A percentile compares a stretch with the other conserved stretches of the same genome.
Evolutionary conservation across 208 protist species (phyloP).

Genomic region (Trypanosoma cruzi): DNA sequence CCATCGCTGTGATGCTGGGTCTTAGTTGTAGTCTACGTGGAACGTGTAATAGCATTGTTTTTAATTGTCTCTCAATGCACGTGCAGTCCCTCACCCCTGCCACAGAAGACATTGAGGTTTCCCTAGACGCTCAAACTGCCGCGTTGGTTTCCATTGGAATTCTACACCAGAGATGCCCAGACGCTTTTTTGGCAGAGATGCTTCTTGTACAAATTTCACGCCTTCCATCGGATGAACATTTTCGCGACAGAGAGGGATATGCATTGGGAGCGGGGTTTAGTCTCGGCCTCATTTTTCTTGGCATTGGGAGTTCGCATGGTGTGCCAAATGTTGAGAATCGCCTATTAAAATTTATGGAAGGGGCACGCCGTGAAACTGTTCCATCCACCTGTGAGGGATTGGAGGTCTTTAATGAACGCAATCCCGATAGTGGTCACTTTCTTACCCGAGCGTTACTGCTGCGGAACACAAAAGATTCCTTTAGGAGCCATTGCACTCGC

Average conservation of each 20-base stretch:
- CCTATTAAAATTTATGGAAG: constrained; percentile 77
- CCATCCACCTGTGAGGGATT: constrained; percentile 53
- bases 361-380: constrained; percentile 47
- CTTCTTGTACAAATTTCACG: constrained; percentile 85
- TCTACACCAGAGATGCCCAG: constrained; percentile 64
- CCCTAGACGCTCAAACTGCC: constrained; percentile 79
- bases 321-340: constrained; percentile 57
- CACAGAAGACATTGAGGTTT: constrained; percentile 85
- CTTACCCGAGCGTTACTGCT: constrained; percentile 56
- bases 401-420: constrained; percentile 57
- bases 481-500: constrained; percentile 49
- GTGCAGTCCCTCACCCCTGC: constrained; percentile 81
- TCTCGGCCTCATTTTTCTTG: constrained; percentile 80
- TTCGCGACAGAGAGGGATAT: constrained; percentile 77
- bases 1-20: constrained; percentile 84
- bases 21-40: constrained; percentile 88
- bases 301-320: constrained; percentile 53
- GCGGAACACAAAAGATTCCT: constrained; percentile 45
- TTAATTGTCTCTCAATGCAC: constrained; percentile 87
- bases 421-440: constrained; percentile 54
- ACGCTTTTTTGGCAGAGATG: constrained; percentile 80
- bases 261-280: constrained; percentile 73
- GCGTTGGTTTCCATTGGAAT: constrained; percentile 81
- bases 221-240: constrained; percentile 88
- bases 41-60: constrained; percentile 75